These are phyloP conservation scores for Neurospora sp. DNA, from an alignment of 495 filamentous ascomycete genomes.

Conservation along the genomic window DNA sequence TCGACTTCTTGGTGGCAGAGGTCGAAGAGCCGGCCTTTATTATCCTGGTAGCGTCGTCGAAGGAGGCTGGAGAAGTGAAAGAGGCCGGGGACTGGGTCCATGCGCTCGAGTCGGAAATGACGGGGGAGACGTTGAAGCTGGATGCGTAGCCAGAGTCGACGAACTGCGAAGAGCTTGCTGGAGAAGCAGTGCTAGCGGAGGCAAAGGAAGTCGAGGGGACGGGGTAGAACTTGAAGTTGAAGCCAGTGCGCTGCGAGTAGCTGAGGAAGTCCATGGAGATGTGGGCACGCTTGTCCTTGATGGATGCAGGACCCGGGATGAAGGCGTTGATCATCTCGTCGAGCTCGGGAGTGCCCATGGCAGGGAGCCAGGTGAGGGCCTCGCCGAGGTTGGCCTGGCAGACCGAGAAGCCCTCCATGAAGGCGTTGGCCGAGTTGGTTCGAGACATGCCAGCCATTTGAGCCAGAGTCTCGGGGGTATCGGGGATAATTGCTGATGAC, in stretches of 20 bases:
- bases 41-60: slow-evolving; percentile 4
- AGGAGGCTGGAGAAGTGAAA: slow-evolving; percentile 12
- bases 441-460: slow-evolving; percentile 28
- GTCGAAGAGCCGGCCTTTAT: slow-evolving; percentile 8
- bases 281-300: slow-evolving; percentile 42
- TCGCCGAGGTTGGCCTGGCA: slow-evolving; percentile 40
- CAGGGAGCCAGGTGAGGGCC: slow-evolving; percentile 42
- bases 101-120: slow-evolving; percentile 25
- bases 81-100: slow-evolving; percentile 26
- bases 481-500: background rate
- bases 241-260: slow-evolving; percentile 30
- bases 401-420: slow-evolving; percentile 36
- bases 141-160: slow-evolving; percentile 35
- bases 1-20: slow-evolving; percentile 14
- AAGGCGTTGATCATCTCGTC: slow-evolving; percentile 43
- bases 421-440: slow-evolving; percentile 27
- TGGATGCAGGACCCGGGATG: slow-evolving; percentile 37
- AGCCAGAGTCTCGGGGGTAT: background rate
- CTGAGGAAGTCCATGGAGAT: slow-evolving; percentile 47
- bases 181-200: slow-evolving; percentile 25
- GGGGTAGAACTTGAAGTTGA: slow-evolving; percentile 42
- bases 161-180: slow-evolving; percentile 22
- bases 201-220: slow-evolving; percentile 27
- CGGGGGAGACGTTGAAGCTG: slow-evolving; percentile 35
- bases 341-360: slow-evolving; percentile 41